These are phyloP conservation scores for Phytophthora cactorum DNA, from an alignment of 352 stramenopile species.

Conservation along the genomic window DNA sequence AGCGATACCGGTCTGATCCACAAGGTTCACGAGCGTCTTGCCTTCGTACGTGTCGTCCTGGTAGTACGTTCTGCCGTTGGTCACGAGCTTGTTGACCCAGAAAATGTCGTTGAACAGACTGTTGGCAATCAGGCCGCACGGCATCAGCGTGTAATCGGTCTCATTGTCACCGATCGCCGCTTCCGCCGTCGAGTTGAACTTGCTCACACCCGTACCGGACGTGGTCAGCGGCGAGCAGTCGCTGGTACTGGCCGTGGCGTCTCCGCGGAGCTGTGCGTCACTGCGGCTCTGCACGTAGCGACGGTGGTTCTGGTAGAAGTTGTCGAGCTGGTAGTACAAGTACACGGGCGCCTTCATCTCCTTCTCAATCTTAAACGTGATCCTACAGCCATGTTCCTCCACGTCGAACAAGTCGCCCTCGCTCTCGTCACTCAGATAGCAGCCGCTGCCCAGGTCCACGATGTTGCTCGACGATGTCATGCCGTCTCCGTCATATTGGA, in stretches of 20 bases:
- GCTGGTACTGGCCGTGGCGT: slow-evolving; percentile 57
- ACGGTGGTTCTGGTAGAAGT: slow-evolving; percentile 99
- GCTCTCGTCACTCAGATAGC: slow-evolving; percentile 60
- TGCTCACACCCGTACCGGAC: slow-evolving; percentile 40
- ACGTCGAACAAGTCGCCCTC: slow-evolving; percentile 78
- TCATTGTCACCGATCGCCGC: slow-evolving; percentile 45
- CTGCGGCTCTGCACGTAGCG: slow-evolving; percentile 93
- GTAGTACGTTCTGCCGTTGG: slow-evolving; percentile 54
- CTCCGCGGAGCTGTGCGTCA: slow-evolving; percentile 88
- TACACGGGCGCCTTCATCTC: slow-evolving; percentile 97
- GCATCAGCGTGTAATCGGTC: slow-evolving; percentile 90
- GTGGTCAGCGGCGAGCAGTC: slow-evolving; percentile 88
- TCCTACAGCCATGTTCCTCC: slow-evolving; percentile 60
- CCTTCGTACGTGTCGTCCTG: slow-evolving; percentile 65
- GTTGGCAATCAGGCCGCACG: slow-evolving; percentile 98
- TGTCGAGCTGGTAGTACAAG: slow-evolving; percentile 99
- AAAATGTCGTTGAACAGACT: slow-evolving; percentile 98
- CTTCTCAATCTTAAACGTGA: slow-evolving; percentile 90
- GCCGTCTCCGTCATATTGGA: slow-evolving; percentile 88
- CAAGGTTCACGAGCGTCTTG: slow-evolving; percentile 76
- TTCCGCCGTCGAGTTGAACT: slow-evolving; percentile 78
- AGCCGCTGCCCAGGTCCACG: slow-evolving; percentile 60
- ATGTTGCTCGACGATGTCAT: slow-evolving; percentile 65
- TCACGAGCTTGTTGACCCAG: slow-evolving; percentile 82
- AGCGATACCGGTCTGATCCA: slow-evolving; percentile 96